These are phyloP conservation scores for Kodamaea fukazawae DNA, from an alignment of 805 yeast genomes.

Conservation along the genomic window DNA sequence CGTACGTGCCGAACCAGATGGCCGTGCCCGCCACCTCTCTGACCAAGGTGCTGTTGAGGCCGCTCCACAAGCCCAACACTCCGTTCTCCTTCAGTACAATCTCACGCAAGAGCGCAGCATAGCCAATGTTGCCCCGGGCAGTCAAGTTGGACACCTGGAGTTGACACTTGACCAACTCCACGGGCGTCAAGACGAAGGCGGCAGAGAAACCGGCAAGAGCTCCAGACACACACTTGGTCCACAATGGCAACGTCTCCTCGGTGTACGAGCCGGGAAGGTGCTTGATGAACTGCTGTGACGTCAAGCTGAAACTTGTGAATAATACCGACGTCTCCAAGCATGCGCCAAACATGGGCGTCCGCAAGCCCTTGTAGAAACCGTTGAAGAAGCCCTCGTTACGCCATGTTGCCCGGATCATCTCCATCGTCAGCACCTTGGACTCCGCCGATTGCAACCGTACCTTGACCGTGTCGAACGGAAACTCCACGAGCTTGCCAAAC, in stretches of 20 bases:
- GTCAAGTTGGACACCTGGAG: constrained; percentile 61
- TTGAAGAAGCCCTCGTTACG: constrained; percentile 61
- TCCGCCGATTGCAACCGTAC: constrained; percentile 71
- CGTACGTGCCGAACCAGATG: constrained; percentile 92
- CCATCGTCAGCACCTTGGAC: constrained; percentile 53
- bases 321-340: constrained; percentile 84
- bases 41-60: constrained; percentile 75
- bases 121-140: constrained; percentile 22
- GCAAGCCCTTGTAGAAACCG: constrained; percentile 78
- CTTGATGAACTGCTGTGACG: constrained; percentile 35
- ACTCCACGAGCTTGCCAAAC: constrained; percentile 79
- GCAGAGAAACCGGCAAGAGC: constrained; percentile 81
- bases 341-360: constrained; percentile 85
- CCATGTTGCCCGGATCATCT: constrained; percentile 63
- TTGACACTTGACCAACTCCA: constrained; percentile 87
- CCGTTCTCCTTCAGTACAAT: constrained; percentile 52
- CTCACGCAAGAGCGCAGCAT: constrained; percentile 30
- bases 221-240: constrained; percentile 61
- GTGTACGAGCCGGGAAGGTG: constrained; percentile 3
- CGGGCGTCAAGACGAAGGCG: constrained; percentile 81
- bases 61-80: constrained; percentile 76
- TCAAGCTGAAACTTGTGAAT: constrained; percentile 59
- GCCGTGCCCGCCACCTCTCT: constrained; percentile 90
- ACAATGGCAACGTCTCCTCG: constrained; percentile 34
- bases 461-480: constrained; percentile 90